Base-by-base conservation (phyloP, 1,284 basidiomycete genomes). In the Cutaneotrichosporon cavernicola region DNA sequence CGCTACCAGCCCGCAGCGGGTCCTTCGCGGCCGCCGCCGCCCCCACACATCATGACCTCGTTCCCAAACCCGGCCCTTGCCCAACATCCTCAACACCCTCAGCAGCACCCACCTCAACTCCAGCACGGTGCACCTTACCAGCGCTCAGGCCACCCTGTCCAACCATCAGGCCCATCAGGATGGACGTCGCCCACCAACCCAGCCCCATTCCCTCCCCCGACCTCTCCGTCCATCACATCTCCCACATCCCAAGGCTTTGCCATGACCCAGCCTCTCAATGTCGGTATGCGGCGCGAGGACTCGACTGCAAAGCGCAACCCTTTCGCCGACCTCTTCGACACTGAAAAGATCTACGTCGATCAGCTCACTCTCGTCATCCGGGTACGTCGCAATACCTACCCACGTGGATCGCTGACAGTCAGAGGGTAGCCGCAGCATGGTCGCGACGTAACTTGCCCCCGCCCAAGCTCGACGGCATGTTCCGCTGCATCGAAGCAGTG, bases 371-470 rank as follows among this genome's bases (percentile, higher is more conserved):
- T 89, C 58, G 87, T 97, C 72, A 97, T 99, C 73, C 87, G 92
- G 74, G 94, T 95, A 76, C 70, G 90, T 65, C 21, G 46, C 11
- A 10, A 9, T 36, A 9, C 34, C 34, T 36, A 22, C n/a, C 18
- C 10, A 10, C 31, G 40, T 43, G 34, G n/a, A 36, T 31, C 26
- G 57, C 63, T 67, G 52, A 67, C 63, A 10, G 4, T 13, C 38
- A 98, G 91, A 92, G 91, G 86, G 91, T 97, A 9, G 97, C 97
- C 5, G 89, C 89, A 31, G 97, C 97, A 61, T 99, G 96, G 96
- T 97, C 94, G 14, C 85, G 92, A 49, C 87, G 88, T 55, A 97
- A 97, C 79, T 88, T 99, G 51, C 96, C 97, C 18, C 97, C 96
- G 2, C 86, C 86, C 14, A 90, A 92, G 72, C 86, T 99, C 46